Evolutionary conservation across 108 stramenopile species (phyloP).

Genomic region (Nitzschia sp.): DNA sequence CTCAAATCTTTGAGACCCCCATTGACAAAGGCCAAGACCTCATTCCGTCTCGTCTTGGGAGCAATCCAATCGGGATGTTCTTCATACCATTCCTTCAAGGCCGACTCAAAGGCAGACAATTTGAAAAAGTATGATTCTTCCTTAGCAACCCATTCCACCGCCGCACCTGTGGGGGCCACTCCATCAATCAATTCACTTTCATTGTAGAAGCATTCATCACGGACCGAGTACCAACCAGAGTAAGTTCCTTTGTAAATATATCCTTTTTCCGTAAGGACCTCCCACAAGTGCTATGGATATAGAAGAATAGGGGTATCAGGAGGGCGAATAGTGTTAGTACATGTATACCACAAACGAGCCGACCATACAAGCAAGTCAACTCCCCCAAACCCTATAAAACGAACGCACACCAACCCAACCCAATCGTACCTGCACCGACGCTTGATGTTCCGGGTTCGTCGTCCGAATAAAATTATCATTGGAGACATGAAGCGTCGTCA

Average conservation of each 20-base stretch:
- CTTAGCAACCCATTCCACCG: constrained; percentile 92
- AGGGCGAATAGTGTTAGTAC: too few relatives aligned
- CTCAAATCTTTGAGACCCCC: constrained; percentile 88
- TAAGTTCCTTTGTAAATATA: constrained; percentile 92
- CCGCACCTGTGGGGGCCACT: constrained; percentile 90
- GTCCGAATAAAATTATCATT: constrained; percentile 94
- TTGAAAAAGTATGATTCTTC: constrained; percentile 97
- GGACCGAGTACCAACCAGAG: constrained; percentile 96
- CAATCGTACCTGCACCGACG: constrained; percentile 58
- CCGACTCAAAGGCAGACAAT: constrained; percentile 80
- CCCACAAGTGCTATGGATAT: constrained; percentile 74
- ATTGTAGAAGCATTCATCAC: constrained; percentile 96
- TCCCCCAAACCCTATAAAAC: not conserved
- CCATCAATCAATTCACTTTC: constrained; percentile 93
- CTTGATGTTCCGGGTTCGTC: constrained; percentile 81
- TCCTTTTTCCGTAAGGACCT: constrained; percentile 69
- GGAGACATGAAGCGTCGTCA: constrained; percentile 71
- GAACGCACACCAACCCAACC: constrained; percentile 33
- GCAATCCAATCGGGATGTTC: constrained; percentile 84
- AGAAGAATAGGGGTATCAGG: too few relatives aligned
- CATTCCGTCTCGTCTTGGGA: constrained; percentile 85
- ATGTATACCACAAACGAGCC: too few relatives aligned
- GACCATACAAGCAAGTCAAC: too few relatives aligned
- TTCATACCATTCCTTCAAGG: constrained; percentile 81
- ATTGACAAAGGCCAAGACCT: constrained; percentile 86